A percentile compares a stretch with the other conserved stretches of the same genome.
phyloP scores from a whole-genome alignment of 257 asterid genomes.

The Solanum pennellii region DNA sequence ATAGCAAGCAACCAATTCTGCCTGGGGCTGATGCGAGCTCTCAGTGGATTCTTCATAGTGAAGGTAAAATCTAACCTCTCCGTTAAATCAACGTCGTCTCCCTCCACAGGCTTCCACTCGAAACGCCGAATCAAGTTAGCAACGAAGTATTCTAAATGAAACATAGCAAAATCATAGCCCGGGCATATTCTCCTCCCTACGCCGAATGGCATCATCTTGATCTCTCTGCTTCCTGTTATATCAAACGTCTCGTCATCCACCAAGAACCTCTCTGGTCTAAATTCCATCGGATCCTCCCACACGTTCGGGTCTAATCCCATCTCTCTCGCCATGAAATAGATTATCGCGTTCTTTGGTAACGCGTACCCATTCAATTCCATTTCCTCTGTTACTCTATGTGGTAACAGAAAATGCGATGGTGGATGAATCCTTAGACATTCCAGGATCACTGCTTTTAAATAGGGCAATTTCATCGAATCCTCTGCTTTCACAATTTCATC shows the following conservation, averaged over 20 bases:
- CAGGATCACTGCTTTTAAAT: conserved; percentile 7
- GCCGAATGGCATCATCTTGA: not conserved
- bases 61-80: not conserved
- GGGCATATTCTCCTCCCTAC: not conserved
- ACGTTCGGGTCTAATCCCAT: conserved; percentile 12
- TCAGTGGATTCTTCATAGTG: not conserved
- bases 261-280: not conserved
- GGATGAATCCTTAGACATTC: conserved; percentile 19
- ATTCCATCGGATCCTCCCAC: conserved; percentile 14
- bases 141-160: not conserved
- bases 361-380: conserved; percentile 1
- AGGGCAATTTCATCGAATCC: conserved; percentile 1
- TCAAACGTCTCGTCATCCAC: not conserved
- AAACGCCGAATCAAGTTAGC: not conserved
- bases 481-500: not conserved
- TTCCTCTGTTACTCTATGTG: conserved; percentile 10
- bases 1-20: no score
- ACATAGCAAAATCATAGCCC: not conserved
- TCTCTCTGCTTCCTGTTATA: not conserved
- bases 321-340: conserved; percentile 9
- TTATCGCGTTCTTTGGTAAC: conserved; percentile 2
- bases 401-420: conserved; percentile 8
- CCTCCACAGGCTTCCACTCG: not conserved
- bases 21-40: not conserved
- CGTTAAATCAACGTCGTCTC: not conserved